phyloP scores from a whole-genome alignment of 257 asterid species.

The Thymus mandschuricus region DNA sequence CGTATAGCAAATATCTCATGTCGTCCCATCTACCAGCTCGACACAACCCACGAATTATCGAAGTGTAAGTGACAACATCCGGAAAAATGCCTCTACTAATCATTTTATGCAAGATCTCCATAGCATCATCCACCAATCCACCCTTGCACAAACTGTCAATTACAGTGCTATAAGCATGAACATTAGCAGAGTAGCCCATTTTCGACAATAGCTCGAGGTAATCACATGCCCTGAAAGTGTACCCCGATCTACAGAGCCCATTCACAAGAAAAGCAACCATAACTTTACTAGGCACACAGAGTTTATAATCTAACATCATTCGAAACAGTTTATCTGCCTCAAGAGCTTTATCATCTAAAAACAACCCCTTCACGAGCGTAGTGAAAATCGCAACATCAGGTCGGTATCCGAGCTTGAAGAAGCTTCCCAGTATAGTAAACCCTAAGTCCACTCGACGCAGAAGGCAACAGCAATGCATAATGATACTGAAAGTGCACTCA shows the following conservation, averaged over 20 bases:
- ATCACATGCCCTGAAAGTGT: neutral
- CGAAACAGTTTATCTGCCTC: slow-evolving; percentile 7
- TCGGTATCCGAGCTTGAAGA: neutral
- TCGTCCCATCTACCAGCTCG: neutral
- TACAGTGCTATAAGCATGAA: neutral
- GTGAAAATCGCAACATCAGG: neutral
- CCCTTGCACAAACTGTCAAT: neutral
- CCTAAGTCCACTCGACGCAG: slow-evolving; percentile 10
- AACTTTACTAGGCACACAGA: neutral
- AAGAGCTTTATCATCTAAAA: slow-evolving; percentile 12
- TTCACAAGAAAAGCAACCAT: neutral
- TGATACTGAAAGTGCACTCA: neutral
- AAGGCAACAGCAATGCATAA: slow-evolving; percentile 16
- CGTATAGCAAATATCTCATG: neutral
- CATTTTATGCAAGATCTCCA: neutral
- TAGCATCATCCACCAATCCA: neutral
- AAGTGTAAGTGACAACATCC: neutral
- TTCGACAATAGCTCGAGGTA: slow-evolving; percentile 2
- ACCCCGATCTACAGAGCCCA: slow-evolving; percentile 9
- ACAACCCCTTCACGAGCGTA: slow-evolving; percentile 13
- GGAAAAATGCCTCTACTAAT: neutral
- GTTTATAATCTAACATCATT: neutral
- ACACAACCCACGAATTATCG: slow-evolving; percentile 2
- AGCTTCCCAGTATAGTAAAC: slow-evolving; percentile 12
- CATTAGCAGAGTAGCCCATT: neutral